These are phyloP conservation scores for Phytophthora sojae DNA, from an alignment of 352 stramenopile species.

Conservation along the genomic window DNA sequence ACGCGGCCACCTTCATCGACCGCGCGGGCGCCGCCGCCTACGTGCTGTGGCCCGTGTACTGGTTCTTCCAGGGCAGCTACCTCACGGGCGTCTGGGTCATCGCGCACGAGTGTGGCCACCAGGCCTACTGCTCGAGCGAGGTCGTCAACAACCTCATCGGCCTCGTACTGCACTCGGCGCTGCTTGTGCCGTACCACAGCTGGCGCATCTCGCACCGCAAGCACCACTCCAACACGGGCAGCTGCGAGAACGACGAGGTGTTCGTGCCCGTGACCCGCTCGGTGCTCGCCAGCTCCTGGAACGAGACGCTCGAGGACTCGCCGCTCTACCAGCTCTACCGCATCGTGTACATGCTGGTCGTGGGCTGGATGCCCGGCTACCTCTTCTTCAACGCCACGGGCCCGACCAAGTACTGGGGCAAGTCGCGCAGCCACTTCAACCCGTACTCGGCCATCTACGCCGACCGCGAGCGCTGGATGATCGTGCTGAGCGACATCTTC, in stretches of 20 bases:
- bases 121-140: constrained; percentile 95
- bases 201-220: constrained; percentile 97
- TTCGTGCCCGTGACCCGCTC: constrained; percentile 93
- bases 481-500: constrained; percentile 93
- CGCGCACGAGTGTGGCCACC: constrained; percentile 98
- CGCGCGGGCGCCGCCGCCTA: constrained; percentile 50
- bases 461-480: constrained; percentile 92
- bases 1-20: constrained; percentile 83
- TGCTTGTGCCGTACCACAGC: constrained; percentile 99
- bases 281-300: constrained; percentile 60
- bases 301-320: constrained; percentile 93
- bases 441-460: constrained; percentile 95
- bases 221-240: constrained; percentile 96
- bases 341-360: constrained; percentile 93
- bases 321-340: constrained; percentile 95
- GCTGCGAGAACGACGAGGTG: constrained; percentile 97
- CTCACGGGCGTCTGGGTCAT: constrained; percentile 98
- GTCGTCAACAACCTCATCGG: constrained; percentile 96
- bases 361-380: constrained; percentile 98
- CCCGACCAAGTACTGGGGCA: constrained; percentile 88
- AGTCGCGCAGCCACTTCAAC: constrained; percentile 96
- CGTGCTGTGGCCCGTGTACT: constrained; percentile 95
- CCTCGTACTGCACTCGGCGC: constrained; percentile 95
- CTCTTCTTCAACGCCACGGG: constrained; percentile 96
- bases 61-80: constrained; percentile 97